These are phyloP conservation scores for rapeseed (Brassica napus) DNA, from an alignment of 345 rosid genomes.

Conservation along the genomic window Da-Ae NC_063451.1:23658501-23659000, in stretches of 20 bases:
- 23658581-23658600: too few species aligned
- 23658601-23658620: too few species aligned
- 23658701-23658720: not conserved
- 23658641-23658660: too few species aligned
- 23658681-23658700: too few species aligned
- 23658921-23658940: conserved; percentile 17
- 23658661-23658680: too few species aligned
- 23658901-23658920: not conserved
- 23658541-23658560: too few species aligned
- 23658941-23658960: not conserved
- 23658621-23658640: too few species aligned
- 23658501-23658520: too few species aligned
- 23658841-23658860: conserved; percentile 24
- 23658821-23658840: not conserved
- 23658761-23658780: conserved; percentile 8
- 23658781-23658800: conserved; percentile 30
- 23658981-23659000: not conserved
- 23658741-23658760: not conserved
- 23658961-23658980: conserved; percentile 21
- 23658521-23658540: too few species aligned
- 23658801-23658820: conserved; percentile 14
- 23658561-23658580: too few species aligned
- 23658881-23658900: not conserved
- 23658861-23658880: conserved; percentile 24
- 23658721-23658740: not conserved